These are phyloP conservation scores for Ustanciosporium gigantosporum DNA, from an alignment of 1,284 basidiomycete genomes.

Conservation along the genomic window DNA sequence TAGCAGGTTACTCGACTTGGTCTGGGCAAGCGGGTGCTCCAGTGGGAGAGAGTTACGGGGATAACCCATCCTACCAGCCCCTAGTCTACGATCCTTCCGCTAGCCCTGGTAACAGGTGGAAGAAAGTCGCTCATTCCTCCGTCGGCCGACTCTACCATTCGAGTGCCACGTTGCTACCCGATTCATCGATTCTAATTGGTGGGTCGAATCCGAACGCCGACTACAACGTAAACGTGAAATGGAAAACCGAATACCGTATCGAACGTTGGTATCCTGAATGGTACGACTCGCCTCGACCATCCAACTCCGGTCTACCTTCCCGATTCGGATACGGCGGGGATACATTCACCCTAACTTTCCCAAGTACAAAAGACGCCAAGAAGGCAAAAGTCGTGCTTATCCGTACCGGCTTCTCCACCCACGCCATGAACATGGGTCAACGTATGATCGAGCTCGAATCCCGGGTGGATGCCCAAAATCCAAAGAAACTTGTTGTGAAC, in stretches of 20 bases:
- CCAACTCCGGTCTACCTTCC: conserved; percentile 27
- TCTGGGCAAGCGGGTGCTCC: conserved; percentile 38
- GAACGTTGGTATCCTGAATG: conserved; percentile 52
- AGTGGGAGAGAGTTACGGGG: conserved; percentile 57
- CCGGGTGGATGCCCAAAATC: not conserved
- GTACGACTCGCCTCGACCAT: conserved; percentile 47
- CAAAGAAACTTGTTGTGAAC: conserved; percentile 33
- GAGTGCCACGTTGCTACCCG: conserved; percentile 45
- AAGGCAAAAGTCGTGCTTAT: conserved; percentile 72
- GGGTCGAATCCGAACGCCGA: conserved; percentile 54
- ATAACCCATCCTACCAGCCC: conserved; percentile 44
- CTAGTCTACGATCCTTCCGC: conserved; percentile 49
- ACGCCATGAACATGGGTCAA: conserved; percentile 92
- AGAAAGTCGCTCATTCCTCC: conserved; percentile 24
- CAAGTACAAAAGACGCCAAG: conserved; percentile 53
- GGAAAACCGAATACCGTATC: conserved; percentile 43
- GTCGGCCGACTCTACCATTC: conserved; percentile 54
- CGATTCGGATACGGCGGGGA: conserved; percentile 48
- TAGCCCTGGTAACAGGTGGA: conserved; percentile 41
- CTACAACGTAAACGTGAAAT: conserved; percentile 26
- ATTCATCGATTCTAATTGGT: conserved; percentile 47
- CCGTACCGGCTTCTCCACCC: conserved; percentile 88
- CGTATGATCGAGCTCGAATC: conserved; percentile 45
- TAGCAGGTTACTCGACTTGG: conserved; percentile 49
- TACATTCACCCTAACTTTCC: conserved; percentile 36